Percentiles rank a stretch among this genome's conserved stretches.
Evolutionary conservation across 2,329 filamentous ascomycete species (phyloP).

Genomic region (Zymoseptoria passerinii): DNA sequence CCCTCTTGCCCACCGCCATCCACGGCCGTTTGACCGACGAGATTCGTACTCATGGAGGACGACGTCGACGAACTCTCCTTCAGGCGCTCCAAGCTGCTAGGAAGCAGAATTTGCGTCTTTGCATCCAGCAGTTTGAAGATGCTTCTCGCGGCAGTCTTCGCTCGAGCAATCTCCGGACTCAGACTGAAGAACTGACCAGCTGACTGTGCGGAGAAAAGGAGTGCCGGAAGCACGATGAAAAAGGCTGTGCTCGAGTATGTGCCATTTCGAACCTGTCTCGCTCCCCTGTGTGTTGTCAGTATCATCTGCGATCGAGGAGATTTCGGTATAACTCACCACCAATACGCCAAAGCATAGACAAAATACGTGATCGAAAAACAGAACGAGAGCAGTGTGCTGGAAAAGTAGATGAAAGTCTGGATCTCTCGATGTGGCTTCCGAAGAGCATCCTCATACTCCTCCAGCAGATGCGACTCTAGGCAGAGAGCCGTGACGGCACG

Average conservation of each 20-base stretch:
- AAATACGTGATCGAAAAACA: conserved; percentile 41
- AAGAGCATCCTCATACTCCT: conserved; percentile 32
- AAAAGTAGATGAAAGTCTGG: conserved; percentile 32
- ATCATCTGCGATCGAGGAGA: background rate
- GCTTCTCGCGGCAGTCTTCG: conserved; percentile 37
- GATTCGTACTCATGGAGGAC: conserved; percentile 6
- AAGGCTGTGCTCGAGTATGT: conserved; percentile 35
- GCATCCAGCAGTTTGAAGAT: conserved; percentile 37
- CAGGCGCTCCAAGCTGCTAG: background rate
- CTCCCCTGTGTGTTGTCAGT: conserved; percentile 23
- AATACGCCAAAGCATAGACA: conserved; percentile 42
- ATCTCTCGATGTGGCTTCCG: conserved; percentile 34
- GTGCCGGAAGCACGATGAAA: conserved; percentile 39
- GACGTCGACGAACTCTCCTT: background rate
- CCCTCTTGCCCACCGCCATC: conserved; percentile 1
- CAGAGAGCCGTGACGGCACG: conserved; percentile 48
- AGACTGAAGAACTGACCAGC: conserved; percentile 41
- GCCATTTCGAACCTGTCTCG: conserved; percentile 37
- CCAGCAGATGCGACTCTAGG: conserved; percentile 33
- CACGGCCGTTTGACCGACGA: conserved; percentile 12
- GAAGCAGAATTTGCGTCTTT: conserved; percentile 29
- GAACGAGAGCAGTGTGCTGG: conserved; percentile 38
- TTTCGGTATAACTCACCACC: conserved; percentile 30
- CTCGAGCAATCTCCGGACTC: conserved; percentile 38
- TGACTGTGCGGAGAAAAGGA: conserved; percentile 41